phyloP scores from a whole-genome alignment of 345 rosid species.

The Nasturtium officinale region DNA sequence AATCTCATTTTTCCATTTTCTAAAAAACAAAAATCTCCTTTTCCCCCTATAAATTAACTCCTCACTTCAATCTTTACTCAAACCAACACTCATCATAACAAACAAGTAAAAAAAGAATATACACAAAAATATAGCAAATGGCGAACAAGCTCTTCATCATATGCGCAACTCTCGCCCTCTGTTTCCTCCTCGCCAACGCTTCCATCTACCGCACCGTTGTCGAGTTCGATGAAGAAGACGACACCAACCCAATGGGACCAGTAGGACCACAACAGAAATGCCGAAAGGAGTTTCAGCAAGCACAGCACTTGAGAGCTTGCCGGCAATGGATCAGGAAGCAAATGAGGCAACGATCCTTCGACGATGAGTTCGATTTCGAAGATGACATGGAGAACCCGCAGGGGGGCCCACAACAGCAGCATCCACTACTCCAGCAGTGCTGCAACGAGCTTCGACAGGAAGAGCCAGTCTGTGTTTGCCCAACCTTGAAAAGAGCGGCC shows the following conservation, averaged over 20 bases:
- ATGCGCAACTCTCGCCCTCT: conserved; percentile 34
- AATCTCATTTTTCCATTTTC: too few relatives aligned
- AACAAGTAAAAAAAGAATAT: not conserved
- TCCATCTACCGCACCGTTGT: conserved; percentile 45
- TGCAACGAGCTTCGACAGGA: conserved; percentile 30
- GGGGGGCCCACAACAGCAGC: conserved; percentile 4
- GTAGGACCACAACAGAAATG: not conserved
- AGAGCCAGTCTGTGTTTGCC: conserved; percentile 31
- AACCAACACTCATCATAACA: too few relatives aligned
- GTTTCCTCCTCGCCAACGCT: conserved; percentile 41
- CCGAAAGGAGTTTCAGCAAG: conserved; percentile 25
- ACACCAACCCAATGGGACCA: conserved; percentile 18
- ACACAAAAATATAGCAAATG: conserved; percentile 6
- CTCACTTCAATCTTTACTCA: conserved; percentile 6
- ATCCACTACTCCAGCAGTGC: conserved; percentile 26
- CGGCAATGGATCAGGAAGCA: conserved; percentile 11
- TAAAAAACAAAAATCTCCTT: too few relatives aligned
- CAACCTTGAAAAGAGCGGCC: conserved; percentile 30
- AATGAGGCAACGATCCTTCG: not conserved
- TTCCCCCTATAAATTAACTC: not conserved
- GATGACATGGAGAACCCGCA: conserved; percentile 16
- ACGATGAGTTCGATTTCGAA: conserved; percentile 32
- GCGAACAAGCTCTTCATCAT: conserved; percentile 40
- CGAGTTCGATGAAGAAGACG: conserved; percentile 36
- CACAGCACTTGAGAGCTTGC: conserved; percentile 22